A percentile compares a stretch with the other conserved stretches of the same genome.
phyloP scores from a whole-genome alignment of 768 basidiomycete species.

The Rhizopogon rudus region DNA sequence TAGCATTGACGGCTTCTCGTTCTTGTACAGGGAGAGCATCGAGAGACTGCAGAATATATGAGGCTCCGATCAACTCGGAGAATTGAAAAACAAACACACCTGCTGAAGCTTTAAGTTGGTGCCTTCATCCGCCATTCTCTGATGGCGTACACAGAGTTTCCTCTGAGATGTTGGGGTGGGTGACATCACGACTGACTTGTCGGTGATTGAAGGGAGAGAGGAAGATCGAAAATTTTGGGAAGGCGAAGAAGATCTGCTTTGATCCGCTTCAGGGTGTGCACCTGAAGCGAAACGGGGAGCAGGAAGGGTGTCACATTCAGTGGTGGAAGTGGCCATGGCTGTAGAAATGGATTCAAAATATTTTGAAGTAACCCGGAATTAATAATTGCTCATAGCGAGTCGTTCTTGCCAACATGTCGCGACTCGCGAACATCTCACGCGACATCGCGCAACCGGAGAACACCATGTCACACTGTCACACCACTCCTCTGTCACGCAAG shows the following conservation, averaged over 20 bases:
- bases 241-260: constrained; percentile 19
- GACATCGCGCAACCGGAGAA: constrained; percentile 26
- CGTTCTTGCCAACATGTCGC: neutral
- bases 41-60: constrained; percentile 58
- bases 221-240: constrained; percentile 9
- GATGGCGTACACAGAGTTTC: constrained; percentile 89
- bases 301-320: constrained; percentile 68
- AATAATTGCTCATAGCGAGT: too few species aligned
- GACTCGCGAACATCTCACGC: constrained; percentile 23
- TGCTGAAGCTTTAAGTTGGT: constrained; percentile 89
- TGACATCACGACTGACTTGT: constrained; percentile 6
- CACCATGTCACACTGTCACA: neutral
- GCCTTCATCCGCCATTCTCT: constrained; percentile 95
- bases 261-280: constrained; percentile 14
- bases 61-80: neutral
- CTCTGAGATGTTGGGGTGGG: constrained; percentile 43
- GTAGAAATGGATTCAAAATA: neutral
- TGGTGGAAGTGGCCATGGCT: constrained; percentile 16
- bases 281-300: constrained; percentile 47
- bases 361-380: too few species aligned
- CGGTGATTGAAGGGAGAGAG: neutral
- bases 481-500: constrained; percentile 4
- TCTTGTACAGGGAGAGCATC: constrained; percentile 85
- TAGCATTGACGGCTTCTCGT: constrained; percentile 79
- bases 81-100: constrained; percentile 38